Evolutionary conservation across 2,329 filamentous ascomycete genomes (phyloP).

Genomic region (Pseudohalonectria lignicola): DNA sequence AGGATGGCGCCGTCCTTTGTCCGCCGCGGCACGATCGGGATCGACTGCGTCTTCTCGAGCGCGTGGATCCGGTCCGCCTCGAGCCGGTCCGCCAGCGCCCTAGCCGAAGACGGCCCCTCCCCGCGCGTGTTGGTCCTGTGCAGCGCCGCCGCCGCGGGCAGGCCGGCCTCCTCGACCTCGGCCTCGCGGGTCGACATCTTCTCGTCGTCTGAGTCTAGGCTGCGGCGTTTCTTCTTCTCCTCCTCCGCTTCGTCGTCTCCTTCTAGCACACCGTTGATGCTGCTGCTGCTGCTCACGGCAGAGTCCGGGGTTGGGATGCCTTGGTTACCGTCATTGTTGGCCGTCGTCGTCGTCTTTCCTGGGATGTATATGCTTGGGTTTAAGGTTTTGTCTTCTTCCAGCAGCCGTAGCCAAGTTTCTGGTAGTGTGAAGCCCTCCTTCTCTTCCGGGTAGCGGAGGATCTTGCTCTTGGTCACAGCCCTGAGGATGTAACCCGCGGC

Average conservation of each 20-base stretch:
- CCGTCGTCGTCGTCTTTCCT: constrained; percentile 33
- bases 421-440: constrained; percentile 53
- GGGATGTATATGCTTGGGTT: too few relatives aligned
- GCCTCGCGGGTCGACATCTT: too few relatives aligned
- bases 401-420: constrained; percentile 53
- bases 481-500: constrained; percentile 15
- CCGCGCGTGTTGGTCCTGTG: constrained; percentile 11
- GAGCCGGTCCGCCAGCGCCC: constrained; percentile 12
- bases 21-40: constrained; percentile 16
- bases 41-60: constrained; percentile 15
- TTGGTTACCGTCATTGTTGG: constrained; percentile 2
- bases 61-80: constrained; percentile 13
- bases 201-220: too few relatives aligned
- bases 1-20: constrained; percentile 17
- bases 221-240: constrained; percentile 10
- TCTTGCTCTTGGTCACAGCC: constrained; percentile 14
- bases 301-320: not conserved
- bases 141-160: constrained; percentile 9
- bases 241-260: constrained; percentile 8
- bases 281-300: too few relatives aligned
- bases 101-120: constrained; percentile 13
- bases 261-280: too few relatives aligned
- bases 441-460: constrained; percentile 53
- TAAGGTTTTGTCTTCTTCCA: constrained; percentile 73
- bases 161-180: constrained; percentile 6